Evolutionary conservation across 2,329 filamentous ascomycete species (phyloP), one percentile per base, ranked within the genome.

Genomic region (Verticillium nonalfalfae): DNA sequence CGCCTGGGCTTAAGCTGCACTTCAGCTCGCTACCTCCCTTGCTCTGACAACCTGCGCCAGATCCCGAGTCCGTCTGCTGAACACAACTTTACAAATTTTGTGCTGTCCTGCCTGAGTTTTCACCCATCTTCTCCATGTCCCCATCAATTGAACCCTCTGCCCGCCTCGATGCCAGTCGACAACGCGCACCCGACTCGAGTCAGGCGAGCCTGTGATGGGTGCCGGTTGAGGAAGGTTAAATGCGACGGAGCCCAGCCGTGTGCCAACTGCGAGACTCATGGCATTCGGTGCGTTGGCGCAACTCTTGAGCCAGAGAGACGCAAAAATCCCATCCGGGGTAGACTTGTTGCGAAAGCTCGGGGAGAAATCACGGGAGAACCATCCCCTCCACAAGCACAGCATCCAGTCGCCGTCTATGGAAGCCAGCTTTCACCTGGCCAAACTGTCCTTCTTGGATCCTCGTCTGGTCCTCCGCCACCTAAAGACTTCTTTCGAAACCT

Each of bases 221-320:
- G 74, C 63, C 72, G 74, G 40, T 66, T 76, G 59, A 72, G 74
- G 58, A 76, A 76, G 63, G 74, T 76, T 39, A 71, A 70, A 59
- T 76, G 74, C 65, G 75, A 71, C 56, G 72, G 71, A 61, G 61
- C 63, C 21, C 64, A 65, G 52, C 74, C 74, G 1, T 76, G 74
- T 59, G 70, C 71, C 0, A 74, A 75, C 57, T 76, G 74, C 62
- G 68, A 68, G 4, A 73, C 76, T 45, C 69, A 75, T 40, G 69
- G 70, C 15, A 66, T 76, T 39, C 61, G 39, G 14, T 58, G 57
- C 11, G 26, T 34, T 3, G 45, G 45, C 45, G 31, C 57, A 26
- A 58, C 39, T 26, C 21, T 33, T 3, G 57, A 58, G 39, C 35
- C 57, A 31, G 57, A 58, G 26, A 58, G 45, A 36, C 57, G 57